Evolutionary conservation across 208 protist species (phyloP).

Genomic region (Trypanosoma congolense): DNA sequence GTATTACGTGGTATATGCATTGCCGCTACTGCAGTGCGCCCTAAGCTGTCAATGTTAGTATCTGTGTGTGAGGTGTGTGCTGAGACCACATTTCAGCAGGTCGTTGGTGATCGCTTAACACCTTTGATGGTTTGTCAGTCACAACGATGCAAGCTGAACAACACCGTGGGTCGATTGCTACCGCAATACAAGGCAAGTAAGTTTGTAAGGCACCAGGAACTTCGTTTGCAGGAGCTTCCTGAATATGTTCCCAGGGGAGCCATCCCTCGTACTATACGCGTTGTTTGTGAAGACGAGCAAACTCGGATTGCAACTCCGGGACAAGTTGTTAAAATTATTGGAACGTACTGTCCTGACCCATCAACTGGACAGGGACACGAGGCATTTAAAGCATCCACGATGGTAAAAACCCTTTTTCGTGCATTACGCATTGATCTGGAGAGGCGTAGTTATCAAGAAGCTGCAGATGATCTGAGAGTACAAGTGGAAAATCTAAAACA

Average conservation of each 20-base stretch:
- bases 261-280: constrained; percentile 80
- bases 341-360: constrained; percentile 82
- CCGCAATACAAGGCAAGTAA: constrained; percentile 86
- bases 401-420: constrained; percentile 82
- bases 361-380: constrained; percentile 77
- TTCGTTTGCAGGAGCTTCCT: constrained; percentile 84
- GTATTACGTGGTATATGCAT: constrained; percentile 86
- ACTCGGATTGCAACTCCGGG: constrained; percentile 74
- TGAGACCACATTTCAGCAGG: constrained; percentile 87
- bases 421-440: constrained; percentile 70
- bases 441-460: constrained; percentile 84
- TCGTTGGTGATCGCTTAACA: constrained; percentile 78
- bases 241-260: constrained; percentile 83
- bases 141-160: constrained; percentile 82
- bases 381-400: constrained; percentile 78
- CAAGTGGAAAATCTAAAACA: constrained; percentile 70
- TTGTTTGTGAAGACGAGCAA: constrained; percentile 84
- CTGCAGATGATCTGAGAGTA: constrained; percentile 56
- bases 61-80: constrained; percentile 88
- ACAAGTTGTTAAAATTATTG: constrained; percentile 72
- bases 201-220: constrained; percentile 83
- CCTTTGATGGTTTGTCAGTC: constrained; percentile 83
- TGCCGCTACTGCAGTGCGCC: constrained; percentile 79
- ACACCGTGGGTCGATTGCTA: constrained; percentile 67
- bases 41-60: constrained; percentile 75